Base-by-base conservation (phyloP, 108 stramenopile genomes). In the Cyclostephanos invisitatus region DNA sequence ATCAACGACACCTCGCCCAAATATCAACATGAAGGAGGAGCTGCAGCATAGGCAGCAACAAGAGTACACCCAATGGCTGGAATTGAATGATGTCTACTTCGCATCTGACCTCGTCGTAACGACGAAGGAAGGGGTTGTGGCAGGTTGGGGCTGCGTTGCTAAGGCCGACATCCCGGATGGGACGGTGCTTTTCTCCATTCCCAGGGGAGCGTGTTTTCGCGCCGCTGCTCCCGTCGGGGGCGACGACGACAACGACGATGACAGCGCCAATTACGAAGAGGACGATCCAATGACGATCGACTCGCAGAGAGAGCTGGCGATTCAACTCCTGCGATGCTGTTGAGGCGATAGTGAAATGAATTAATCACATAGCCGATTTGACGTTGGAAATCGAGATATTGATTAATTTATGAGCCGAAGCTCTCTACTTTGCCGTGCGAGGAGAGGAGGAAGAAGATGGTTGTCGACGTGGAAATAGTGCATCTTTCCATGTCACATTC, bases 121-220 rank as follows among this genome's bases (percentile, higher is more conserved):
- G 29, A 74, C 73, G 9, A 55, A 63, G 5, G 54, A 64, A 44
- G 66, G 57, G 3, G 73, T 74, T 8, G 57, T 74, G 12, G 73
- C 64, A 0, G 73, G 73, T 12, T 74, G 73, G 73, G 73, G 73
- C 42, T 74, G 64, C 64, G 73, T 74, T 3, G 73, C 73, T 7
- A 74, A 35, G 25, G 35, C 73, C 3, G 35, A 64, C 18, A 74
- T 74, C 3, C 21, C 47, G 55, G 14, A 59, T 40, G 73, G 73
- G 53, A 66, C 56, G 10, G 51, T 74, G 20, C 38, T 74, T 44
- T 74, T 74, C 58, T 27, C 35, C 0, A 74, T 74, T 56, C 73
- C 73, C 8, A 65, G 38, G 38, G 55, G 29, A 11, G 73, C 73
- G 20, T 74, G 73, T 44, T 74, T 74, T 46, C 53, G 42, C 18